Conservation (phyloP, 495 filamentous ascomycete species). For the Talaromyces nanjingensis region DNA sequence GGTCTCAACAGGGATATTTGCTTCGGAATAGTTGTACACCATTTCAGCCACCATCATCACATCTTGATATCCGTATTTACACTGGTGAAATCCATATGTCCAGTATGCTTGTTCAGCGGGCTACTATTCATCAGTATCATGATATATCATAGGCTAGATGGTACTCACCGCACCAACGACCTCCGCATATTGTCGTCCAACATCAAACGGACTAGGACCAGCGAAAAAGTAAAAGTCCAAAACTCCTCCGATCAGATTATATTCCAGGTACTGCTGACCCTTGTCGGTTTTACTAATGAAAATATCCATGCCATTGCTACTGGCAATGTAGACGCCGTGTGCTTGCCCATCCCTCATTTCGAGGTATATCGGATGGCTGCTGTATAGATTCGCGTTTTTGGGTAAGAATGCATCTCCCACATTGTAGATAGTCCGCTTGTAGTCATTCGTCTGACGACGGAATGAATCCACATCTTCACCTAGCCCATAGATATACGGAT, state of each 20-base stretch:
- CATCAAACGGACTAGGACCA: constrained; percentile 40
- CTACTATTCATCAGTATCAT: constrained; percentile 13
- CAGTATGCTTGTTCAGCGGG: constrained; percentile 50
- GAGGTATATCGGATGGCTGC: constrained; percentile 47
- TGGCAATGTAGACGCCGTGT: constrained; percentile 49
- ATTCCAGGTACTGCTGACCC: constrained; percentile 56
- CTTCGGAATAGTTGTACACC: constrained; percentile 38
- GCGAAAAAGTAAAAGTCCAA: constrained; percentile 51
- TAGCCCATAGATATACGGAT: constrained; percentile 52
- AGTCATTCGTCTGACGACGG: constrained; percentile 38
- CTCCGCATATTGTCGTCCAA: constrained; percentile 40
- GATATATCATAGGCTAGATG: not conserved
- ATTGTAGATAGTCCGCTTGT: constrained; percentile 46
- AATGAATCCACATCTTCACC: constrained; percentile 47
- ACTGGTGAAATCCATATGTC: constrained; percentile 51
- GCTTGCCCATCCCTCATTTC: constrained; percentile 46
- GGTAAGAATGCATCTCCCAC: constrained; percentile 15
- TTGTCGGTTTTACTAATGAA: constrained; percentile 29
- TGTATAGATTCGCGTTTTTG: constrained; percentile 42
- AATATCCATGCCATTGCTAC: constrained; percentile 63
- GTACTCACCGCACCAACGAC: constrained; percentile 21
- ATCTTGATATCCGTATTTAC: constrained; percentile 49
- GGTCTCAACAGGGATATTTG: constrained; percentile 48
- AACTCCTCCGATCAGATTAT: constrained; percentile 52
- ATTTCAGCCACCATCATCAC: constrained; percentile 41